phyloP scores from a whole-genome alignment of 257 asterid species.

The Capsicum baccatum region DNA sequence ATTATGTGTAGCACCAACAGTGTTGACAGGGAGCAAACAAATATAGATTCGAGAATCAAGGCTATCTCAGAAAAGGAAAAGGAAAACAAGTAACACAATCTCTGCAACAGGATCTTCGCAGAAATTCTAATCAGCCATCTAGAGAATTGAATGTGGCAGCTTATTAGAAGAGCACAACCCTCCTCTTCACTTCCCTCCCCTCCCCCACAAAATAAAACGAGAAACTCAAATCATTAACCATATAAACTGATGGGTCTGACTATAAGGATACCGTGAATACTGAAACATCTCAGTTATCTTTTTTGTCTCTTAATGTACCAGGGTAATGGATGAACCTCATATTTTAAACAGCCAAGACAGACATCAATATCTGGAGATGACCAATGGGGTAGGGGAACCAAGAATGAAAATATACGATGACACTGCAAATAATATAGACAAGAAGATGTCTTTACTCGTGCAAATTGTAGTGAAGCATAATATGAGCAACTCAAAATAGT shows the following conservation, averaged over 20 bases:
- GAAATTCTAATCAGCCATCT: too few species aligned
- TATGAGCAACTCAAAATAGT: background rate
- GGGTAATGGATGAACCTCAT: slow-evolving; percentile 4
- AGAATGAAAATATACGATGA: background rate
- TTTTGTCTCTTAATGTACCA: background rate
- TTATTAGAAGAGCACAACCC: background rate
- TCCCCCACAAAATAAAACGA: background rate
- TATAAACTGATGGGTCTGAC: background rate
- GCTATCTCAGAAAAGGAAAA: background rate
- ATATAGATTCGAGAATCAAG: background rate
- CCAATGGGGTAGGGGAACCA: background rate
- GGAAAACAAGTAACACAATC: too few species aligned
- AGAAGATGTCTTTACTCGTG: slow-evolving; percentile 3
- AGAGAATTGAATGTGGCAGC: too few species aligned
- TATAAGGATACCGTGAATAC: background rate
- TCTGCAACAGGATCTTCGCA: too few species aligned
- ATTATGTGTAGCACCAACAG: background rate
- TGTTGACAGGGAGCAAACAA: background rate
- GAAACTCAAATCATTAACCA: background rate
- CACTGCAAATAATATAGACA: background rate
- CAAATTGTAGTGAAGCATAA: background rate
- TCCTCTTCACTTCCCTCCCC: background rate
- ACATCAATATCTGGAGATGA: slow-evolving; percentile 6
- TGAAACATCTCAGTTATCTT: background rate
- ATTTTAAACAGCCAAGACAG: background rate